Conservation (phyloP, 1,284 basidiomycete species). For the Pulveroboletus sp. region DNA sequence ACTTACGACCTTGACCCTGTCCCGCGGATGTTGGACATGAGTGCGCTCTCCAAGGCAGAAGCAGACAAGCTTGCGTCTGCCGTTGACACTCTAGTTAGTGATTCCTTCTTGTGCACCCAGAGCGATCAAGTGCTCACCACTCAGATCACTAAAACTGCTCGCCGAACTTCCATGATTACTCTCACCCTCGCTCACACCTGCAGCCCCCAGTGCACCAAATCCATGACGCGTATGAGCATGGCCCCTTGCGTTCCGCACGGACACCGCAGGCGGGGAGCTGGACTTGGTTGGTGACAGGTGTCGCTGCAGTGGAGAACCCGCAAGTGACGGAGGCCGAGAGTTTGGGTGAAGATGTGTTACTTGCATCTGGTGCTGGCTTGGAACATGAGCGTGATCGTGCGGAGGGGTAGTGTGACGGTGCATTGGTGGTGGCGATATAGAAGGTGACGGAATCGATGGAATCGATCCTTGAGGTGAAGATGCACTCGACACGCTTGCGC, state of each 20-base stretch:
- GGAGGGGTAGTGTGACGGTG: slow-evolving; percentile 6
- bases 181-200: slow-evolving; percentile 52
- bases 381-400: slow-evolving; percentile 5
- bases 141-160: slow-evolving; percentile 82
- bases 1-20: slow-evolving; percentile 31
- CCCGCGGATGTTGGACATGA: slow-evolving; percentile 50
- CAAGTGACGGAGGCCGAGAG: slow-evolving; percentile 20
- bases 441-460: slow-evolving; percentile 73
- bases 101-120: background rate
- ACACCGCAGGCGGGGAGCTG: slow-evolving; percentile 58
- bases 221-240: slow-evolving; percentile 44
- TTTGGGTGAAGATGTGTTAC: slow-evolving; percentile 14
- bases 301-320: slow-evolving; percentile 47
- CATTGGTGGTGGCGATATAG: slow-evolving; percentile 43
- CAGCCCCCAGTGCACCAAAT: slow-evolving; percentile 42
- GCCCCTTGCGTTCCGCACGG: slow-evolving; percentile 51
- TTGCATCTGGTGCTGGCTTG: slow-evolving; percentile 15
- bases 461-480: slow-evolving; percentile 75
- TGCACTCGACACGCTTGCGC: slow-evolving; percentile 69
- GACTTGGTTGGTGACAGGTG: slow-evolving; percentile 58
- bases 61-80: slow-evolving; percentile 69
- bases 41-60: slow-evolving; percentile 73
- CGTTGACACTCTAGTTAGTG: slow-evolving; percentile 1
- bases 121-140: slow-evolving; percentile 50
- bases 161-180: slow-evolving; percentile 69